Evolutionary conservation across 2,329 filamentous ascomycete species (phyloP), one percentile per base, ranked within the genome.

Genomic region (Cordyceps javanica): DNA sequence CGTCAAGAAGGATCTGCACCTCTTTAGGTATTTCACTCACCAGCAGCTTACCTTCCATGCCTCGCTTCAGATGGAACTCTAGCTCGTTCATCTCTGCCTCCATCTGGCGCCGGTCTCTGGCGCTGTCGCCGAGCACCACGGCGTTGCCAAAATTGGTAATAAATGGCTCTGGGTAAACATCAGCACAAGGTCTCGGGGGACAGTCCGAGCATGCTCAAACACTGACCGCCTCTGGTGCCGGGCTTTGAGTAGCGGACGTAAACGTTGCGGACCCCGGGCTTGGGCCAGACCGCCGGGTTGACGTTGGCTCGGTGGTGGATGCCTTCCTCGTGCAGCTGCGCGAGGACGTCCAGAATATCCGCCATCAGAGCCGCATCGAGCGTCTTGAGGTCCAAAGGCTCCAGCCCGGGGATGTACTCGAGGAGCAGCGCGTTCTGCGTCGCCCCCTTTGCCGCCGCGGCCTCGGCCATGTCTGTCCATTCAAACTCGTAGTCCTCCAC

Each of bases 371-470:
- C 16, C 14, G 21, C 44, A 21, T 49, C 25, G 7, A 42, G 41
- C 32, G 30, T 41, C 5, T 49, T 13, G 10, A 23, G 13, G 11
- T 25, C 23, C 3, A 41, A 7, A 30, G 54, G 34, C 32, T 25
- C 44, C 34, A 41, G 36, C 2, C 32, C 42, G 6, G 52, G 52
- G 6, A 55, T 55, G 32, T 55, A 48, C 21, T 55, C 52, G 19
- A 55, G 42, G 21, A 55, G 21, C 52, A 55, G 52, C n/a, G 39
- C 52, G 14, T 55, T 55, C 36, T 41, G 49, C 23, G 49, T 52
- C 23, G n/a, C n/a, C n/a, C n/a, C 26, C 36, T 28, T 30, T 14
- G 25, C 49, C 6, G n/a, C 14, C 7, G 49, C 49, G 8, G 49
- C 49, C 25, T 52, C 51, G 23, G 39, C 51, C 51, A 55, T 45